Base-by-base conservation (phyloP, 768 basidiomycete species). In the Suillus variegatus region DNA sequence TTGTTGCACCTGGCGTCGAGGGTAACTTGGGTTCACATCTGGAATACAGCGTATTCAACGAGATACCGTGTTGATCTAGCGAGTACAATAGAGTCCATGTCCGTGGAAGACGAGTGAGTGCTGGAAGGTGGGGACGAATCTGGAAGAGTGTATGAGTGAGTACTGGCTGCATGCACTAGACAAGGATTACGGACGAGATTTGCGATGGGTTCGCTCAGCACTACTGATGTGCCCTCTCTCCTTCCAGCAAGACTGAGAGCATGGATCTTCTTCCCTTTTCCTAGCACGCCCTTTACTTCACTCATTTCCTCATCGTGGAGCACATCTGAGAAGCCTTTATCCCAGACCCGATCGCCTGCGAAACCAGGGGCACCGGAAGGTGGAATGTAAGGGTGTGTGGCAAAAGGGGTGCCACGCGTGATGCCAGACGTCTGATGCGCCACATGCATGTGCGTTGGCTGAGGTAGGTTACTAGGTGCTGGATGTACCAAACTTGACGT, bases 11-110 rank as follows among this genome's bases (percentile, higher is more conserved):
- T 5, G 73, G 72, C 3, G 69, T 66, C 8, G 71, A 66, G 1
- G 76, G 76, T 22, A 73, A 41, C 28, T 77, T 76, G 6, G 75
- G 70, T 60, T 85, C 86, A 62, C 89, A 92, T 1, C 84, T 84
- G 3, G 83, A 71, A 75, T 97, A 98, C 6, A 98, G 84, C 1
- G 97, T 97, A 54, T 90, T 88, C 16, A 98, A 82, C 14, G 94
- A 96, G 54, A 96, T 95, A 0, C 97, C 97, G 69, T 99, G 92
- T 71, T 97, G 95, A 72, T 99, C 97, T 20, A 97, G 83, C 18
- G 94, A 95, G 78, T 96, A 95, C 6, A 95, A 77, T 0, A 96
- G 84, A 0, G 84, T 84, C 95, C 95, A 97, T 36, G 82, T 78
- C 8, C 82, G 80, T 0, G 89, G 83, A 20, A 96, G 85, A 5